Base-by-base conservation (phyloP, 1,284 basidiomycete genomes). In the Marasmius fiardii region DNA sequence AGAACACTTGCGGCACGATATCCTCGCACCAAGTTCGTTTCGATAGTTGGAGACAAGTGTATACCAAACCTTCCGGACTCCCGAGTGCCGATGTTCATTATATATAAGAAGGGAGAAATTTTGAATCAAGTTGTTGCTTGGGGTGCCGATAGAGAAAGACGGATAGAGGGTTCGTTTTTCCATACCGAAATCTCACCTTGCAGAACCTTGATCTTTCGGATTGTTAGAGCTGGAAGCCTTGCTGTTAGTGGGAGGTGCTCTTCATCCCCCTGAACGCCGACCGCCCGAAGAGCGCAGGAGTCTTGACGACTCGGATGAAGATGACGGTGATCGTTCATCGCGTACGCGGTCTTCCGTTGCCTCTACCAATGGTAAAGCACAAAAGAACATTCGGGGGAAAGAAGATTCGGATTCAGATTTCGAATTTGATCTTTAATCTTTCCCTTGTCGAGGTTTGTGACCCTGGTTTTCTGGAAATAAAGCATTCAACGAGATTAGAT, bases 31-130 rank as follows among this genome's bases (percentile, higher is more conserved):
- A 98, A 98, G 72, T 98, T 99, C 65, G 91, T 98, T 59, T 93
- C 92, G 35, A 98, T 99, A 64, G 86, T 96, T 1, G 95, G 95
- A 28, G 86, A 93, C 73, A 93, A 96, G 71, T 98, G 96, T 74
- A 98, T 99, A 64, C 88, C 93, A 23, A 91, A 98, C 71, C 90
- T 98, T 51, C 96, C 96, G 7, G 96, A 98, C 66, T 80, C 85
- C 39, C 89, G 95, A 57, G 74, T 95, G 47, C 97, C 96, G 1
- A 98, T 96, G 74, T 75, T 99, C 55, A 86, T 99, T 61, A 78
- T 98, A 37, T 99, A 99, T 72, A 84, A 92, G 43, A 90, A 90
- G 61, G 97, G 97, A 16, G 90, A 96, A 48, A 88, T 98, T 55
- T 78, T 81, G 52, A 88, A 93, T 55, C 94, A 98, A 69, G 79